These are phyloP conservation scores for Dictyostelium discoideum DNA, from an alignment of 78 protist species.

Conservation along the genomic window DNA sequence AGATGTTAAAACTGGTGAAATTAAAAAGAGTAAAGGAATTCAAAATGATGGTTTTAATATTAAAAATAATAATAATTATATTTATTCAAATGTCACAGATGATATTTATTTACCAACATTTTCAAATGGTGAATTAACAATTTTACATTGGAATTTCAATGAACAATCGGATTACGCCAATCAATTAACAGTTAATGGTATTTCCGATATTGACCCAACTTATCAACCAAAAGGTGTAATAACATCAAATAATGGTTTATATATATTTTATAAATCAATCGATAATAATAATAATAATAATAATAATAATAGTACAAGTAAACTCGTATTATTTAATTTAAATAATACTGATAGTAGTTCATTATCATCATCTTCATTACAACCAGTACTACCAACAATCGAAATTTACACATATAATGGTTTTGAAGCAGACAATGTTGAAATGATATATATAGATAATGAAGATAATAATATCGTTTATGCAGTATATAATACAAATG, in stretches of 20 bases:
- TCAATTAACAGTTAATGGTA: neutral
- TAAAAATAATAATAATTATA: neutral
- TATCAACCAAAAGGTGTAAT: neutral
- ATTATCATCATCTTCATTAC: too few relatives aligned
- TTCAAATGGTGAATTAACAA: neutral
- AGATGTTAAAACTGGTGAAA: neutral
- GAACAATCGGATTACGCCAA: neutral
- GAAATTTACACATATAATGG: neutral
- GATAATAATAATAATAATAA: neutral
- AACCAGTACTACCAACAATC: neutral
- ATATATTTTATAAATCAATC: neutral
- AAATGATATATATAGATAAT: neutral
- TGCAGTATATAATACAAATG: neutral
- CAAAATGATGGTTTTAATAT: neutral
- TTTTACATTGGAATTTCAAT: neutral
- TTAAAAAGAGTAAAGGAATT: neutral
- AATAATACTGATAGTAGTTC: neutral
- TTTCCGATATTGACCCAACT: neutral
- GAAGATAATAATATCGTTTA: neutral
- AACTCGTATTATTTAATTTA: neutral
- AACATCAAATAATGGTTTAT: neutral
- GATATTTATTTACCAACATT: neutral
- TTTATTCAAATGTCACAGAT: neutral
- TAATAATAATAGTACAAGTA: neutral
- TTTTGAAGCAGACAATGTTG: neutral